Conservation (phyloP, 2,329 filamentous ascomycete genomes). For the Clarireedia monteithiana region DNA sequence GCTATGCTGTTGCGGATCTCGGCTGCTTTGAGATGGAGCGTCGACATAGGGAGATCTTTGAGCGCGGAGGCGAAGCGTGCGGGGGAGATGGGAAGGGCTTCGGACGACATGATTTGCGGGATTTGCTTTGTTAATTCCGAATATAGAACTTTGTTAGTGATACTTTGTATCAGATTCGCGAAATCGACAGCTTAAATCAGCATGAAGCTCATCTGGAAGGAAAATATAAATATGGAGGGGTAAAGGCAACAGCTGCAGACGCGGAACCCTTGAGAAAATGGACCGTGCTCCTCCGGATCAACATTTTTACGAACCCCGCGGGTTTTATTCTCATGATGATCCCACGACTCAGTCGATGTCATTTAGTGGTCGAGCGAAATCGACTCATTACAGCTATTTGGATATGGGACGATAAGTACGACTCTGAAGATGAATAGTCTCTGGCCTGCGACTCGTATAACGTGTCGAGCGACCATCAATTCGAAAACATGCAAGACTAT, state of each 20-base stretch:
- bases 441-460: constrained; percentile 19
- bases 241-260: constrained; percentile 3
- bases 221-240: background rate
- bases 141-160: background rate
- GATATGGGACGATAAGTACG: constrained; percentile 14
- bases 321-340: too few species aligned
- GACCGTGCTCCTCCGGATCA: background rate
- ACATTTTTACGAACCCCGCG: background rate
- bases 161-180: too few species aligned
- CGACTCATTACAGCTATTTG: background rate
- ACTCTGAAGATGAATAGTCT: constrained; percentile 21
- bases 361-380: background rate
- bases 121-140: constrained; percentile 23
- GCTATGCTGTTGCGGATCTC: constrained; percentile 69
- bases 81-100: constrained; percentile 47
- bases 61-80: constrained; percentile 60
- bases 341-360: too few species aligned
- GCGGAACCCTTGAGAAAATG: background rate
- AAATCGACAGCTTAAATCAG: too few species aligned
- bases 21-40: constrained; percentile 64
- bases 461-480: constrained; percentile 18
- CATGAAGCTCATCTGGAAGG: background rate
- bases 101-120: constrained; percentile 24
- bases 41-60: constrained; percentile 53
- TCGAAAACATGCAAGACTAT: constrained; percentile 16